phyloP scores from a whole-genome alignment of 305 asterid genomes.

The Fraxinus dipetala region DNA sequence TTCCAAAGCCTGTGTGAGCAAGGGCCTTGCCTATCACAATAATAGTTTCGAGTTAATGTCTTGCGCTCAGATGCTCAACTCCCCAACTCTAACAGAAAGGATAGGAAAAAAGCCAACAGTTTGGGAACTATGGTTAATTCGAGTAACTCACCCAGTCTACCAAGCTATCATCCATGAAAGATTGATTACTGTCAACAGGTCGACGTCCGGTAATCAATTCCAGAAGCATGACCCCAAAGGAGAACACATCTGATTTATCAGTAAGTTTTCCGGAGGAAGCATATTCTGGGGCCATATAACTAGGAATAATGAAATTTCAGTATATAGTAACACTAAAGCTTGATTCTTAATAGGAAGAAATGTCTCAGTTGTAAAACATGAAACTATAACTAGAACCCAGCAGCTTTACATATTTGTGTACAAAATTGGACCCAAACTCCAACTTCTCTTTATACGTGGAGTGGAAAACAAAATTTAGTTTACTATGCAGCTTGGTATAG shows the following conservation, averaged over 20 bases:
- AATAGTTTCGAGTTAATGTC: neutral
- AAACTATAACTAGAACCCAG: neutral
- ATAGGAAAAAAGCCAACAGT: neutral
- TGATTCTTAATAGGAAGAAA: neutral
- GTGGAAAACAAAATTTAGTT: neutral
- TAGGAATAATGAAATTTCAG: conserved; percentile 4
- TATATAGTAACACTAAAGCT: neutral
- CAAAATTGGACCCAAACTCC: neutral
- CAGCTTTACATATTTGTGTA: neutral
- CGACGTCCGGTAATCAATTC: conserved; percentile 78
- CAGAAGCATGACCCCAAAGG: conserved; percentile 76
- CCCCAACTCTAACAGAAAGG: neutral
- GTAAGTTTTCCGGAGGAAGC: conserved; percentile 77
- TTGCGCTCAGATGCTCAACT: neutral
- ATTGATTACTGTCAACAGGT: conserved; percentile 51
- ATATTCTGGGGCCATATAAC: conserved; percentile 82
- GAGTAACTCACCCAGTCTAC: conserved; percentile 68
- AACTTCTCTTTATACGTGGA: neutral
- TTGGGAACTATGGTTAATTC: neutral
- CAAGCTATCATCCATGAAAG: conserved; percentile 69
- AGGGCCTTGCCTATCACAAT: conserved; percentile 66
- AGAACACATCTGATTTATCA: conserved; percentile 72
- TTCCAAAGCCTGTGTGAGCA: conserved; percentile 65
- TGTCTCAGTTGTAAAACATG: neutral
- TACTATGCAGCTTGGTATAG: neutral